Evolutionary conservation across 345 rosid genomes (phyloP), one percentile per base, ranked within the genome.

Genomic region (Bretschneidera sinensis): DNA sequence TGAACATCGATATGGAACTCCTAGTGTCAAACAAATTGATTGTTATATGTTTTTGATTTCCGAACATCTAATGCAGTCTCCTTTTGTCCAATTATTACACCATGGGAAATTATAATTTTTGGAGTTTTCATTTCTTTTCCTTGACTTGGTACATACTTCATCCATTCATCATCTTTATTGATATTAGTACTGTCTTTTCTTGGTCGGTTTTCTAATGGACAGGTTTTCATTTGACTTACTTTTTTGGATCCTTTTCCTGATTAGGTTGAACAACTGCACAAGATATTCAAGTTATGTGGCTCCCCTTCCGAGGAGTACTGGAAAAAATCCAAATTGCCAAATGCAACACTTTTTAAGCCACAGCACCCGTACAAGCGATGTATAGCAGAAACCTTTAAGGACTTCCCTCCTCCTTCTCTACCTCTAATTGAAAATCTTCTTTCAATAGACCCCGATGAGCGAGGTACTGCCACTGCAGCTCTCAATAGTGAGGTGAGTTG

Each of bases 181-280:
- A 24, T 63, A 24, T 43, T 65, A 22, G 23, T 11, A 21, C 39
- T 51, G 25, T 33, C 21, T 22, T 16, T 33, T 48, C 4, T 35
- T 54, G 47, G 4, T 48, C 22, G 60, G 24, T 64, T 43, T 50
- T 10, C 45, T 34, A 50, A 24, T 24, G 39, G 51, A 51, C 51
- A 7, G 15, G 25, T 49, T 28, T 20, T 43, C 51, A 51, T 24
- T 61, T 71, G 60, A 55, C 53, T 68, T n/a, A n/a, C 47, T 17
- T 43, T 14, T 39, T 43, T 52, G 23, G 47, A 25, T 54, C 63
- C 53, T 55, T 68, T 63, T 53, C 52, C 43, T 74, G 21, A 65
- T 49, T 72, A 88, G 98, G 98, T 88, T 0, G 98, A 91, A 76
- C 98, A 91, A 71, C 84, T 91, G 54, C 94, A 88, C 73, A 88